Percentiles rank a stretch among this genome's conserved stretches.
Conservation (phyloP, 73 alveolate genomes). For the Loxodes magnus region DNA sequence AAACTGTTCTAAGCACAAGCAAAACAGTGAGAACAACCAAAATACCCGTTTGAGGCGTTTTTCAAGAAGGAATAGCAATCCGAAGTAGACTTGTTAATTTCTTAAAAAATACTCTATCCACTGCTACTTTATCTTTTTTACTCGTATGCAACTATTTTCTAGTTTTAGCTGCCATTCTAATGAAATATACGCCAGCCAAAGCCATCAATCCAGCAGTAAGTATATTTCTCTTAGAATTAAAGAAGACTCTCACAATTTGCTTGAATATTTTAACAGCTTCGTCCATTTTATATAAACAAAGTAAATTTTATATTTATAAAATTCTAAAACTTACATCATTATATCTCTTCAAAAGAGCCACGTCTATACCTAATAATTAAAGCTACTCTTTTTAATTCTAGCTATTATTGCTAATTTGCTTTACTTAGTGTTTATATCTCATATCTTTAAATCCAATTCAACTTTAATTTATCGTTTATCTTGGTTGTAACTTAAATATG, state of each 20-base stretch:
- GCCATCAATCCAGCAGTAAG: not conserved
- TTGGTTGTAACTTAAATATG: too few species aligned
- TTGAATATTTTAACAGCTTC: slow-evolving; percentile 3
- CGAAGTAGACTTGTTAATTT: slow-evolving; percentile 37
- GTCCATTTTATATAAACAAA: not conserved
- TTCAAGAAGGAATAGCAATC: slow-evolving; percentile 55
- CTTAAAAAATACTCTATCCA: slow-evolving; percentile 53
- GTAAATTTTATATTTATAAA: not conserved
- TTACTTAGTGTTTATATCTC: not conserved
- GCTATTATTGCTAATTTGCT: not conserved
- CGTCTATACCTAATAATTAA: too few species aligned
- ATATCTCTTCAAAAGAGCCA: too few species aligned
- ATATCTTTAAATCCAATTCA: slow-evolving; percentile 1
- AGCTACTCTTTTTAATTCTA: not conserved
- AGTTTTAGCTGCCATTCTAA: not conserved
- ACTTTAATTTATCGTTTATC: slow-evolving; percentile 26
- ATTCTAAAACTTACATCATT: too few species aligned
- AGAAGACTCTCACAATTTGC: not conserved
- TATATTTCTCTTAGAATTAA: not conserved
- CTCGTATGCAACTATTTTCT: not conserved
- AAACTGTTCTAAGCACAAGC: slow-evolving; percentile 65
- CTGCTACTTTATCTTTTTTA: slow-evolving; percentile 51
- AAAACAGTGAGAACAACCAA: slow-evolving; percentile 45
- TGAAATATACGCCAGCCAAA: not conserved
- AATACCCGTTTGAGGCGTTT: slow-evolving; percentile 35